Evolutionary conservation across 2,329 filamentous ascomycete species (phyloP), one percentile per base, ranked within the genome.

Genomic region (Cryphonectria radicalis): DNA sequence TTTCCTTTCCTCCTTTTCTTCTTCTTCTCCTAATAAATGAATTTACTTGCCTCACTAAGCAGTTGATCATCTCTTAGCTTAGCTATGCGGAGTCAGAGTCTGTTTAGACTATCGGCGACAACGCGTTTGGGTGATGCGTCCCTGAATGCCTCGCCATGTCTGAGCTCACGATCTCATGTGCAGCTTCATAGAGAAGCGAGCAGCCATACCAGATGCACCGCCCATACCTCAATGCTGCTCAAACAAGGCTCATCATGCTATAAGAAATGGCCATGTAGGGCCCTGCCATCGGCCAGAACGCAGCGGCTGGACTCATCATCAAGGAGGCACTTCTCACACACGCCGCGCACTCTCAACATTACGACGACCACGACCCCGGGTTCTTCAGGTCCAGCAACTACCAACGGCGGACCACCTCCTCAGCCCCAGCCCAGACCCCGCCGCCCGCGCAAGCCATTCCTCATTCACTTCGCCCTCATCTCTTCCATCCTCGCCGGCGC

Each of bases 391-490:
- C 17, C 17, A 19, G 5, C 14, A 11, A n/a, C 22, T 4, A 25
- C 46, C 46, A 40, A 22, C 60, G 19, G 42, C 3, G 32, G 17
- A 5, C 19, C 37, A 11, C 4, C 42, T 43, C 42, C 42, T 43
- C 42, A 43, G 42, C 57, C 40, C 55, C 28, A 14, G 25, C 40
- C 66, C 22, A 42, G 40, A 3, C 28, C 46, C 43, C 35, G 10
- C 43, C 35, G 2, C 43, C 53, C 63, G 5, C 63, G 42, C 43
- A 50, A 22, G 22, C 57, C 22, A 28, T 11, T 42, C 28, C 57
- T 64, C 28, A 28, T 64, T 60, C 43, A 63, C 60, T 35, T 69
- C 32, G 19, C 60, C 50, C 17, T 70, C 32, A 59, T 68, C 35
- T 3, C 55, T 13, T 11, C 19, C 19, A 5, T 60, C n/a, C 3